phyloP scores from a whole-genome alignment of 495 filamentous ascomycete genomes.

The Bacidia gigantensis region DNA sequence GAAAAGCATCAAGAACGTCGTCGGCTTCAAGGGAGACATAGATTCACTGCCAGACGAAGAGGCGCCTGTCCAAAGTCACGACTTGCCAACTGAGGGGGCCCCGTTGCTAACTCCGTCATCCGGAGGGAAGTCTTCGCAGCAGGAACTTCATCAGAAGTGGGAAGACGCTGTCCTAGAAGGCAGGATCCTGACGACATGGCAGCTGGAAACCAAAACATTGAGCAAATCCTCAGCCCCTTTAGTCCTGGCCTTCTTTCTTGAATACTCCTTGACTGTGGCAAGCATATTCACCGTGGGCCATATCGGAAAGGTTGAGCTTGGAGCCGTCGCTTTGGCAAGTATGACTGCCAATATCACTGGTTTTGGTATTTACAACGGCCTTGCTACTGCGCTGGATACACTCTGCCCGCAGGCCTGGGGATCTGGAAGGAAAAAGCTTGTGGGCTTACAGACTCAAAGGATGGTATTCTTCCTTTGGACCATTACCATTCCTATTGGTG shows the following conservation, averaged over 20 bases:
- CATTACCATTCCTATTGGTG: conserved; percentile 49
- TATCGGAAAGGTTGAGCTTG: conserved; percentile 48
- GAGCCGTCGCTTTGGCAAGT: conserved; percentile 49
- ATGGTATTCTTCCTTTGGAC: conserved; percentile 53
- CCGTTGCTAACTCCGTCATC: too few relatives aligned
- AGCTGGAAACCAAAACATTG: conserved; percentile 61
- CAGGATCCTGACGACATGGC: conserved; percentile 70
- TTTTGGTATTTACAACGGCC: conserved; percentile 56
- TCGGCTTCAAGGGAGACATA: neutral
- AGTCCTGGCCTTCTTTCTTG: conserved; percentile 58
- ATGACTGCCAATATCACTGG: conserved; percentile 66
- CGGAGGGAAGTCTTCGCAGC: conserved; percentile 24
- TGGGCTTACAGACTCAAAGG: conserved; percentile 58
- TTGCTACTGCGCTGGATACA: conserved; percentile 61
- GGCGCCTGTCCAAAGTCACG: neutral
- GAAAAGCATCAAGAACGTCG: neutral
- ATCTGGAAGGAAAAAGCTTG: conserved; percentile 51
- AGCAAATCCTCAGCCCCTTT: conserved; percentile 47
- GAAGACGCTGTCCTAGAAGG: conserved; percentile 62
- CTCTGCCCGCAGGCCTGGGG: conserved; percentile 68
- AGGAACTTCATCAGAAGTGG: conserved; percentile 46
- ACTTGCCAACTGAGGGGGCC: too few relatives aligned
- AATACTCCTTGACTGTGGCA: conserved; percentile 60
- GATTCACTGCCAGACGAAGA: neutral
- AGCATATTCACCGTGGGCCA: conserved; percentile 57